phyloP scores from a whole-genome alignment of 106 monocot species.

The Dendrobium catenatum region DNA sequence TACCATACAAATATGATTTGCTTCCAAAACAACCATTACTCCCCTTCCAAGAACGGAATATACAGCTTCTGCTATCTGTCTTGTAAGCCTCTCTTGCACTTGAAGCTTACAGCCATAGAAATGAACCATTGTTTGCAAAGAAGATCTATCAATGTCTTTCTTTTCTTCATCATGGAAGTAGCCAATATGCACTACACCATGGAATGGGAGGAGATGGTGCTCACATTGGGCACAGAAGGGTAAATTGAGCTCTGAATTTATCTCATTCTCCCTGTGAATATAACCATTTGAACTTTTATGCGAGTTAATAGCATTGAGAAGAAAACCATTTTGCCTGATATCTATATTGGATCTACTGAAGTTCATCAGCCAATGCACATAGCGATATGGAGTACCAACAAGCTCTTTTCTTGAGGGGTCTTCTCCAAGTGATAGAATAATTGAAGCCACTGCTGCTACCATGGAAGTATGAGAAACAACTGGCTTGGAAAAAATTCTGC shows the following conservation, averaged over 20 bases:
- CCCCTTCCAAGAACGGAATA: slow-evolving; percentile 31
- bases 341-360: slow-evolving; percentile 58
- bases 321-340: slow-evolving; percentile 31
- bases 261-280: slow-evolving; percentile 7
- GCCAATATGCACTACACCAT: slow-evolving; percentile 81
- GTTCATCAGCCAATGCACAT: slow-evolving; percentile 83
- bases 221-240: slow-evolving; percentile 90
- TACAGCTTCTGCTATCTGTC: slow-evolving; percentile 79
- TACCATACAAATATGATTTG: slow-evolving; percentile 87
- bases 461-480: slow-evolving; percentile 34
- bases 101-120: slow-evolving; percentile 79
- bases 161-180: slow-evolving; percentile 30
- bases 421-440: slow-evolving; percentile 64
- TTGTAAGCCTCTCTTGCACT: slow-evolving; percentile 90
- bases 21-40: slow-evolving; percentile 92
- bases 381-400: slow-evolving; percentile 67
- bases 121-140: slow-evolving; percentile 58
- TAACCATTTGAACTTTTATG: background rate
- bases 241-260: slow-evolving; percentile 54
- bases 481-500: slow-evolving; percentile 1
- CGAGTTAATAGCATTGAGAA: slow-evolving; percentile 1
- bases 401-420: slow-evolving; percentile 78
- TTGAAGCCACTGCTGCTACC: slow-evolving; percentile 51
- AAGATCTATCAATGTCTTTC: slow-evolving; percentile 33
- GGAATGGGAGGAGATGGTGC: slow-evolving; percentile 87